Base-by-base conservation (phyloP, 1,284 basidiomycete genomes). In the Golubevia sp. region DNA sequence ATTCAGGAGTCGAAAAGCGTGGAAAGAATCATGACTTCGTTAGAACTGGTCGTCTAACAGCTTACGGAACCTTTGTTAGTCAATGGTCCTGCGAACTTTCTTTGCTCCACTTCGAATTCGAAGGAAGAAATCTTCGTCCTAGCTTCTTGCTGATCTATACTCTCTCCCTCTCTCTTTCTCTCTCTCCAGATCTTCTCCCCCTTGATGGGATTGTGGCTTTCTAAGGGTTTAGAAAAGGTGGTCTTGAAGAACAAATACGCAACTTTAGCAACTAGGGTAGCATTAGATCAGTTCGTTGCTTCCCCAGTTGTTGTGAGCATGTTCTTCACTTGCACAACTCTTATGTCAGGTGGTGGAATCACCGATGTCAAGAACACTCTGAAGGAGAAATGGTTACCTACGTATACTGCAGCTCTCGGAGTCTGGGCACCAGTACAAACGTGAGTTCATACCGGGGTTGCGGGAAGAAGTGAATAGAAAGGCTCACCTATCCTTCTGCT, bases 191-290 rank as follows among this genome's bases (percentile, higher is more conserved):
- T 79, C n/a, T 79, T 79, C 57, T 66, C 71, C 0, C 76, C 76
- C 3, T 66, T 79, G 4, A 66, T 68, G 2, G 62, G 66, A 7
- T 24, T 71, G 6, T 79, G 76, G 76, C 74, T 79, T 49, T 59
- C 65, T 0, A 68, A 67, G 34, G 74, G 68, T 0, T 54, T 79
- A 2, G 76, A 79, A 55, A 55, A 64, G 0, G 71, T 79, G 2
- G 58, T 59, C 24, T 67, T 71, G 38, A 25, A 61, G 1, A 66
- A 62, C 1, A 56, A 34, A 11, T 23, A 11, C 4, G 3, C 50
- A 11, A 23, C 23, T 26, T 52, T 52, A 11, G 25, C 4, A 52
- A 11, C 23, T 11, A 23, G 21, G 24, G 66, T 79, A 11, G 73
- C 66, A 0, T 58, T 73, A 8, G 76, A 79, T 55, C 76, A 79